phyloP scores from a whole-genome alignment of 139 green algal genomes.

The Picochlorum sp. region DNA sequence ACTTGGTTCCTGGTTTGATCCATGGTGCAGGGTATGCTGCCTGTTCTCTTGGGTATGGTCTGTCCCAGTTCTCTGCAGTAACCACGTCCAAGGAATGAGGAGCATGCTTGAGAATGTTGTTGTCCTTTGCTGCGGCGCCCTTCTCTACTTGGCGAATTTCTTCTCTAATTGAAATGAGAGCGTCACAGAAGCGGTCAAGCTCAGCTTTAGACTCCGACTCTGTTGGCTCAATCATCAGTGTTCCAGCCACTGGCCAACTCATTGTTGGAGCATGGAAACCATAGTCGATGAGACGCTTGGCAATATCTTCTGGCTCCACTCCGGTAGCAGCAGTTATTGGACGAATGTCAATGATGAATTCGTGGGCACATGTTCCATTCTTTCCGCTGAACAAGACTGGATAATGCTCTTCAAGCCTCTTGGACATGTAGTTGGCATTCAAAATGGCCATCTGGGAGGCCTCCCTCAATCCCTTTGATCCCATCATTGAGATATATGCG shows the following conservation, averaged over 20 bases:
- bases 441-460: slow-evolving; percentile 80
- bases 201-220: slow-evolving; percentile 85
- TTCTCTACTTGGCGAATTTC: slow-evolving; percentile 77
- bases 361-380: slow-evolving; percentile 93
- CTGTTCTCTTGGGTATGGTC: slow-evolving; percentile 82
- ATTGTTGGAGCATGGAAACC: slow-evolving; percentile 98
- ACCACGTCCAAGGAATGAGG: slow-evolving; percentile 77
- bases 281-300: slow-evolving; percentile 99
- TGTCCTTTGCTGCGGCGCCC: slow-evolving; percentile 47
- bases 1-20: slow-evolving; percentile 82
- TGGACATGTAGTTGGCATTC: slow-evolving; percentile 99
- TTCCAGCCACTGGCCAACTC: slow-evolving; percentile 94
- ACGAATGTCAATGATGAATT: slow-evolving; percentile 98
- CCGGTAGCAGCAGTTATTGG: slow-evolving; percentile 74
- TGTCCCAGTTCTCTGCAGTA: slow-evolving; percentile 77
- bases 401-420: slow-evolving; percentile 74
- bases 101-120: slow-evolving; percentile 93
- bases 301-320: slow-evolving; percentile 89
- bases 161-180: slow-evolving; percentile 90
- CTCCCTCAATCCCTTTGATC: slow-evolving; percentile 70
- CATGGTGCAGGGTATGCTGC: slow-evolving; percentile 89
- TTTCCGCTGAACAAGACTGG: slow-evolving; percentile 76
- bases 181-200: slow-evolving; percentile 90
- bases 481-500: slow-evolving; percentile 99
- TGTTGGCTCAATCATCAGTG: slow-evolving; percentile 99